These are phyloP conservation scores for Haplographium delicatum DNA, from an alignment of 495 filamentous ascomycete genomes.

Conservation along the genomic window DNA sequence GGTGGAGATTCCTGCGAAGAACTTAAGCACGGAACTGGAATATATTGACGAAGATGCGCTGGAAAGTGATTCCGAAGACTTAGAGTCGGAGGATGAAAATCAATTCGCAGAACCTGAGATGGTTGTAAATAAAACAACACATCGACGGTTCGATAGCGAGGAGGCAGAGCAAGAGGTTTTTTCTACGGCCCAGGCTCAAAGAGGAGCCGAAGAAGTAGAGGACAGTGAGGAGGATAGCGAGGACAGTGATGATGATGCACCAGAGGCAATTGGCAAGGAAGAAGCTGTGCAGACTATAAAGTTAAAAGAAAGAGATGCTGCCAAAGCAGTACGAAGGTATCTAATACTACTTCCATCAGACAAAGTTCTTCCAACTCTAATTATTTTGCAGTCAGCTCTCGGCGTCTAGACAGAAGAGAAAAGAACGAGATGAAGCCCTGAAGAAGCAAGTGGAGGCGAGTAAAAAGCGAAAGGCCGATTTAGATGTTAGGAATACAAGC, in stretches of 20 bases:
- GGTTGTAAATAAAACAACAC: background rate
- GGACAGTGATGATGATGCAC: constrained; percentile 24
- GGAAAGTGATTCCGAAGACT: background rate
- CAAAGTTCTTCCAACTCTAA: too few relatives aligned
- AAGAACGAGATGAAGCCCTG: constrained; percentile 15
- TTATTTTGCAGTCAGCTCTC: constrained; percentile 12
- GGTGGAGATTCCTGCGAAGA: constrained; percentile 17
- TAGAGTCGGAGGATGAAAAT: background rate
- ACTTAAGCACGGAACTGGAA: background rate
- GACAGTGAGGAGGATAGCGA: constrained; percentile 1
- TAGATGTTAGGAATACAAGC: background rate
- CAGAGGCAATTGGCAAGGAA: constrained; percentile 18
- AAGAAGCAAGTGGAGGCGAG: constrained; percentile 15
- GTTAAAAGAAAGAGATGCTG: constrained; percentile 11
- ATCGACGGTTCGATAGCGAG: constrained; percentile 20
- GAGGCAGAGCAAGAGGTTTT: constrained; percentile 9
- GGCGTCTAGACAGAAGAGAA: constrained; percentile 20
- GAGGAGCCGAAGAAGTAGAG: background rate
- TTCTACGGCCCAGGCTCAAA: constrained; percentile 10
- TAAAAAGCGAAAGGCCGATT: constrained; percentile 13
- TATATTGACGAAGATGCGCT: background rate
- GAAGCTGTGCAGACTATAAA: constrained; percentile 14
- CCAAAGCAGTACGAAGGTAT: constrained; percentile 19
- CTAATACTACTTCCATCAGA: too few relatives aligned
- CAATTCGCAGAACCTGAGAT: background rate